Evolutionary conservation across 441 rosid species (phyloP).

Genomic region (Metrosideros polymorpha): DNA sequence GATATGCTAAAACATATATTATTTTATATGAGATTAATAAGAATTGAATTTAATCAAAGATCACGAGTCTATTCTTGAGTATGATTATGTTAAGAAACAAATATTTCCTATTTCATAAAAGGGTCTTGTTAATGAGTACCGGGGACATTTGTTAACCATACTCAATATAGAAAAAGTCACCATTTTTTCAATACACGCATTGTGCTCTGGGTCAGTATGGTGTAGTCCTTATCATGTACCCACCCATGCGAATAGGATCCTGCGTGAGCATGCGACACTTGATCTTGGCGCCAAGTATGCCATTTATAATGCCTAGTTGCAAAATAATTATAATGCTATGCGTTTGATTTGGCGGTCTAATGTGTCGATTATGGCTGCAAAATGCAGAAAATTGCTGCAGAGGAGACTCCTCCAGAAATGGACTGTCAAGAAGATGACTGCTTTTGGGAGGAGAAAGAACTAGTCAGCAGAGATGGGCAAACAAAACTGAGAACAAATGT

Average conservation of each 20-base stretch:
- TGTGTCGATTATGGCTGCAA: neutral
- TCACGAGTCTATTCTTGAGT: neutral
- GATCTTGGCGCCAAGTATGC: neutral
- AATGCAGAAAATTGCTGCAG: neutral
- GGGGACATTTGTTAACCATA: no score
- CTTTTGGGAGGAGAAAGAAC: slow-evolving; percentile 26
- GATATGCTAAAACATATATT: neutral
- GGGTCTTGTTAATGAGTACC: neutral
- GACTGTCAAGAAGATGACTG: neutral
- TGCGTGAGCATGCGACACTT: neutral
- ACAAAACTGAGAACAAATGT: slow-evolving; percentile 27
- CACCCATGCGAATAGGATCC: neutral
- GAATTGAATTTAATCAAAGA: neutral
- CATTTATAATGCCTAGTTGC: neutral
- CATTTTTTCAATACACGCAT: neutral
- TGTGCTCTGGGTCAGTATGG: neutral
- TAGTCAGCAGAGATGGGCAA: slow-evolving; percentile 33
- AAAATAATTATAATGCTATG: neutral
- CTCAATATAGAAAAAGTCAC: neutral
- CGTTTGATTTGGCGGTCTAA: neutral
- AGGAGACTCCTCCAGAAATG: neutral
- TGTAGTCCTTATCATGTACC: neutral
- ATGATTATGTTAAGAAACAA: neutral
- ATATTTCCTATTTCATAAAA: neutral
- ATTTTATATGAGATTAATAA: neutral